These are phyloP conservation scores for Fusarium bactridioides DNA, from an alignment of 2,329 filamentous ascomycete genomes.

Conservation along the genomic window DNA sequence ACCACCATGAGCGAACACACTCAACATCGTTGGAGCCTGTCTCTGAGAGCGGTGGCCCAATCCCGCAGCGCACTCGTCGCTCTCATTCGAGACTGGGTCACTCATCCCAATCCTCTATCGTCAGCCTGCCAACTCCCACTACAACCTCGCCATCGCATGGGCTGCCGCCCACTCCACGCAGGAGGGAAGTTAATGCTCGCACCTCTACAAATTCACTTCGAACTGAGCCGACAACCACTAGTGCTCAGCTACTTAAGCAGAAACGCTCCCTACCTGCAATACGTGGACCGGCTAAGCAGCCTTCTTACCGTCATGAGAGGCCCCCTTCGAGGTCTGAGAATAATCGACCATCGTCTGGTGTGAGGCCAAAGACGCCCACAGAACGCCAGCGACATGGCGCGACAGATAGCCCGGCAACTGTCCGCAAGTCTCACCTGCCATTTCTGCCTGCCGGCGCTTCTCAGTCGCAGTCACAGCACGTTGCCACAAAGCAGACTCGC, in stretches of 20 bases:
- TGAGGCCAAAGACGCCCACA: constrained; percentile 75
- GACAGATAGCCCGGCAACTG: constrained; percentile 59
- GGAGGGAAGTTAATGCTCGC: constrained; percentile 66
- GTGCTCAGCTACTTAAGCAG: constrained; percentile 68
- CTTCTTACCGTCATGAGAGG: constrained; percentile 59
- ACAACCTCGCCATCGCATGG: constrained; percentile 64
- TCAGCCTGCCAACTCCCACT: constrained; percentile 68
- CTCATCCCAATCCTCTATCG: constrained; percentile 72
- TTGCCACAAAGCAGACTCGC: constrained; percentile 73
- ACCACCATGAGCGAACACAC: constrained; percentile 73
- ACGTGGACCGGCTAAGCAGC: constrained; percentile 60
- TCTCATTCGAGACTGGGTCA: constrained; percentile 75
- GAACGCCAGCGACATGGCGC: constrained; percentile 63
- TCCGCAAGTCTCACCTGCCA: constrained; percentile 70
- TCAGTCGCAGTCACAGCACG: constrained; percentile 79
- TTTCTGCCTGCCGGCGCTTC: constrained; percentile 83
- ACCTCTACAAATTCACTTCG: constrained; percentile 62
- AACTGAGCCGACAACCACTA: constrained; percentile 70
- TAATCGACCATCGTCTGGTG: constrained; percentile 57
- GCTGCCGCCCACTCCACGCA: constrained; percentile 66
- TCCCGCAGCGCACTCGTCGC: constrained; percentile 64
- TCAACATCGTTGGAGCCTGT: constrained; percentile 86
- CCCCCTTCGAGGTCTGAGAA: constrained; percentile 67
- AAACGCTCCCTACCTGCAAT: constrained; percentile 72
- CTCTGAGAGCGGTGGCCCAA: constrained; percentile 83